A percentile compares a stretch with the other conserved stretches of the same genome.
Conservation (phyloP, 495 filamentous ascomycete genomes). For the Trichoderma virens region DNA sequence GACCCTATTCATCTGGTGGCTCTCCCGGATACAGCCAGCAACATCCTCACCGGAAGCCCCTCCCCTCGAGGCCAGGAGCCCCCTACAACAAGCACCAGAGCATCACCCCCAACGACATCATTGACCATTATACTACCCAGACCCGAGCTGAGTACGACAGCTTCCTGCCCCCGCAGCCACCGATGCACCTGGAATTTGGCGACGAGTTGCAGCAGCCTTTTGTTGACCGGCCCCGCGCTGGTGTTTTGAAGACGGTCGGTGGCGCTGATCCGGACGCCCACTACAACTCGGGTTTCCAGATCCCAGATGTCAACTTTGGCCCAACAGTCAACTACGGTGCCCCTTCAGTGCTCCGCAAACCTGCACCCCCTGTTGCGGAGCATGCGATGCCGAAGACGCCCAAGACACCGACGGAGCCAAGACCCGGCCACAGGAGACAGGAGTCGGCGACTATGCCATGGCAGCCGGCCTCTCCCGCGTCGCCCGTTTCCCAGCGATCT, state of each 20-base stretch:
- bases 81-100: background rate
- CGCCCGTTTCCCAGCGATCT: conserved; percentile 25
- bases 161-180: conserved; percentile 23
- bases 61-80: background rate
- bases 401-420: conserved; percentile 5
- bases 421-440: background rate
- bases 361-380: conserved; percentile 15
- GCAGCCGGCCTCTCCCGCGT: conserved; percentile 22
- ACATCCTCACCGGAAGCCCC: background rate
- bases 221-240: conserved; percentile 65
- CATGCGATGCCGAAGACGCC: conserved; percentile 20
- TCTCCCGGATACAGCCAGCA: background rate
- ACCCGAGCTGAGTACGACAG: conserved; percentile 11
- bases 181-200: background rate
- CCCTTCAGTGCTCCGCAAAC: conserved; percentile 17
- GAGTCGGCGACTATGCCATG: background rate
- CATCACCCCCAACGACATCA: conserved; percentile 5
- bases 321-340: conserved; percentile 63
- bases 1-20: background rate
- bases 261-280: conserved; percentile 30
- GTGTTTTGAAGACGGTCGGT: conserved; percentile 76
- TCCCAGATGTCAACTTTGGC: conserved; percentile 81
- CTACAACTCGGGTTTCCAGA: conserved; percentile 32
- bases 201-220: conserved; percentile 30
- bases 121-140: conserved; percentile 1